Evolutionary conservation across 176 grass and related monocot genomes (phyloP).

Genomic region (Oryza longistaminata): DNA sequence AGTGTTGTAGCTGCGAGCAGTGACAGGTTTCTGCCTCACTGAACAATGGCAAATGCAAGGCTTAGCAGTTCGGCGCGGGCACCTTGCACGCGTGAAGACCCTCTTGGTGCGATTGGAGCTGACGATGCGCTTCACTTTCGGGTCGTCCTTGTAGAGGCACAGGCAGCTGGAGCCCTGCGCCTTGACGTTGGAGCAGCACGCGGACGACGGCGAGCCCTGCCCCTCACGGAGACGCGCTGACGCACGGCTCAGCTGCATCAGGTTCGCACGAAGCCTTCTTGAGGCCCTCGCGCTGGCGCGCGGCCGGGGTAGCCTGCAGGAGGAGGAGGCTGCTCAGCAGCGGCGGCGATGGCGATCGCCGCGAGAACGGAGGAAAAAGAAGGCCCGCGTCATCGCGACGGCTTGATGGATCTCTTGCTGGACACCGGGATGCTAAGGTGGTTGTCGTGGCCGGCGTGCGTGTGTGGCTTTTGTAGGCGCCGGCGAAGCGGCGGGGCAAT

Average conservation of each 20-base stretch:
- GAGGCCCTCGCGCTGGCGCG: slow-evolving; percentile 14
- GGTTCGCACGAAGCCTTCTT: slow-evolving; percentile 41
- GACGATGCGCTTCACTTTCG: slow-evolving; percentile 58
- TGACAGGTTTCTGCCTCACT: not conserved
- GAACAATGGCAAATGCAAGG: not conserved
- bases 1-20: too few species aligned
- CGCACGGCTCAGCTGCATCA: slow-evolving; percentile 66
- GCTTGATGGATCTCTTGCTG: not conserved
- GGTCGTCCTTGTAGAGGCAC: slow-evolving; percentile 71
- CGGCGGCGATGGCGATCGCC: not conserved
- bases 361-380: not conserved
- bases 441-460: not conserved
- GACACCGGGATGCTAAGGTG: not conserved
- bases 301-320: not conserved
- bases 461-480: slow-evolving; percentile 7
- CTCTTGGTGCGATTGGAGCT: slow-evolving; percentile 64
- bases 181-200: slow-evolving; percentile 63
- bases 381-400: slow-evolving; percentile 13
- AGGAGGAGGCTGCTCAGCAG: slow-evolving; percentile 18
- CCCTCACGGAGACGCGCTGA: slow-evolving; percentile 41
- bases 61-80: slow-evolving; percentile 34
- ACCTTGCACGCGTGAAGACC: slow-evolving; percentile 58
- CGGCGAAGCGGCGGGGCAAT: not conserved
- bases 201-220: slow-evolving; percentile 30
- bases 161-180: slow-evolving; percentile 62